These are phyloP conservation scores for Nakataea oryzae DNA, from an alignment of 2,329 filamentous ascomycete genomes.

Conservation along the genomic window DNA sequence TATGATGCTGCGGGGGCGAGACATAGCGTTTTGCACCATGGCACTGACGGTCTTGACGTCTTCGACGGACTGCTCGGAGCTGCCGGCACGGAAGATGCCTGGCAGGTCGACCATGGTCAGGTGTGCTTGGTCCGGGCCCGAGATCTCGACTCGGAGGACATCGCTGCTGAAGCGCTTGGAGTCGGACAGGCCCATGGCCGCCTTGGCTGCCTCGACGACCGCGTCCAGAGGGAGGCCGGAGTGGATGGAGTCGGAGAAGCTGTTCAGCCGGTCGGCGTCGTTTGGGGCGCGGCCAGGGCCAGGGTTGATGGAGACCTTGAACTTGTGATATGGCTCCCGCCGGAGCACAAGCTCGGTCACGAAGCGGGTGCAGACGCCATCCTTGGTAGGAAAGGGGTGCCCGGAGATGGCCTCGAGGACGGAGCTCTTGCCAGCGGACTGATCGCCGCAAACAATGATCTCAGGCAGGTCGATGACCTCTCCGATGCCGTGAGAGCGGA, in stretches of 20 bases:
- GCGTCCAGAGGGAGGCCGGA: constrained; percentile 14
- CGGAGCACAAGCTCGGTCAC: constrained; percentile 51
- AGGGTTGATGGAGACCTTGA: constrained; percentile 26
- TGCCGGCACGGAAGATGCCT: constrained; percentile 40
- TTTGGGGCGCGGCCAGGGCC: constrained; percentile 15
- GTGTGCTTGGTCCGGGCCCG: constrained; percentile 34
- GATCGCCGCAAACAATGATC: constrained; percentile 49
- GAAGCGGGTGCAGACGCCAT: constrained; percentile 51
- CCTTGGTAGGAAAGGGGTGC: constrained; percentile 47
- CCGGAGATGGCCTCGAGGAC: constrained; percentile 55
- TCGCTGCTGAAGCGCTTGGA: constrained; percentile 31
- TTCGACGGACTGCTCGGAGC: constrained; percentile 30
- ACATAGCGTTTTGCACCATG: constrained; percentile 46
- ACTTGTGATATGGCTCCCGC: constrained; percentile 19
- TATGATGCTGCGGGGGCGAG: constrained; percentile 44
- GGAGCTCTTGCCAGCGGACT: constrained; percentile 54
- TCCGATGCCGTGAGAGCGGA: constrained; percentile 24
- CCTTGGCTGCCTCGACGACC: constrained; percentile 28
- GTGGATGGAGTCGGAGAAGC: constrained; percentile 15
- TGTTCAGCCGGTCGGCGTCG: constrained; percentile 14
- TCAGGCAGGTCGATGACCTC: constrained; percentile 29
- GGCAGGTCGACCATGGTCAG: constrained; percentile 51
- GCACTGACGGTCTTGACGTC: constrained; percentile 33
- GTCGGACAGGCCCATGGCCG: constrained; percentile 36
- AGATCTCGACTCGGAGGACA: constrained; percentile 35